Evolutionary conservation across 352 stramenopile species (phyloP), one percentile per base, ranked within the genome.

Genomic region (Pythium dissimile): DNA sequence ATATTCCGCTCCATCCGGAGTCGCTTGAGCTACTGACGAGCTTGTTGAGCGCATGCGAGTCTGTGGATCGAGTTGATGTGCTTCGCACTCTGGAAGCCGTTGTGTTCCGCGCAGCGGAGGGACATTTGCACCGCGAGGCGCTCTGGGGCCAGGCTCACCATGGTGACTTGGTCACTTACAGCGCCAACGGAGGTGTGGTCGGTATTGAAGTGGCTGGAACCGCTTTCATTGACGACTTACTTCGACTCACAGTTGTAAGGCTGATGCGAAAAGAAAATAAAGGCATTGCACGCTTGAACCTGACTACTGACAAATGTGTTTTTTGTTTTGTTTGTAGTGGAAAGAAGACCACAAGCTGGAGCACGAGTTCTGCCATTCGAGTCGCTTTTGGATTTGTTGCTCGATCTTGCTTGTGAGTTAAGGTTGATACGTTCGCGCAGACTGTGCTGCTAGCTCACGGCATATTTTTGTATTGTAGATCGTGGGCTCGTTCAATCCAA

Each of bases 361-460:
- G 23, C 77, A 91, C 51, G 70, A 89, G 18, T 89, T 93, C 42
- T 90, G 77, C 44, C 75, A 91, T 57, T 78, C 79, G 2, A 90
- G 75, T 41, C 81, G 81, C 21, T 95, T 87, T 45, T 95, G 85
- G 85, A 89, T 92, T 44, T 86, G 70, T 18, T 91, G 81, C 61
- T 84, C 79, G 5, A 90, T 95, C 66, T 60, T 95, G n/a, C 54
- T 95, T 73, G 83, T 94, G 69, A 13, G 67, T 60, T 12, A 13
- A 30, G 5, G n/a, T 2, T 6, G 21, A 28, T 28, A 12, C 24
- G 32, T 6, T 26, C 15, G 16, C 41, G 52, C 28, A 9, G 21
- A 26, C n/a, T 7, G 15, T 20, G 15, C n/a, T 62, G 23, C 24
- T 10, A 16, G 9, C 1, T 37, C n/a, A 9, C 41, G 10, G 12